Percentiles rank a stretch among this genome's conserved stretches.
Evolutionary conservation across 2,329 filamentous ascomycete species (phyloP).

Genomic region (Microdochium bolleyi): DNA sequence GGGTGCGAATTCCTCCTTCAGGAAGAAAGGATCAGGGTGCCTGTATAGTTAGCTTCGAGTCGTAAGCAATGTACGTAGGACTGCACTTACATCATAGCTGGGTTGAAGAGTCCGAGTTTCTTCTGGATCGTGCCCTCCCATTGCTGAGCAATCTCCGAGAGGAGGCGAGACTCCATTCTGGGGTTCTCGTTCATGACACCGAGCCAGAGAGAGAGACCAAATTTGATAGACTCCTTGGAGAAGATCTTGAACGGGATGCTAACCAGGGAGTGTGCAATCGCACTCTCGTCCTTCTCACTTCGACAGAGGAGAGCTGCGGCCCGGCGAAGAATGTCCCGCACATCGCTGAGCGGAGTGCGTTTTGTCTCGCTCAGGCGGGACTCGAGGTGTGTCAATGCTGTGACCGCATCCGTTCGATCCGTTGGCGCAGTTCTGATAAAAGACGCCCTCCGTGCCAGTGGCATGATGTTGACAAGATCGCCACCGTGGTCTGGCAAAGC

Average conservation of each 20-base stretch:
- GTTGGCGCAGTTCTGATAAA: conserved; percentile 42
- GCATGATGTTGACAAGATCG: conserved; percentile 56
- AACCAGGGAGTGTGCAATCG: conserved; percentile 80
- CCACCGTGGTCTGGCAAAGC: conserved; percentile 60
- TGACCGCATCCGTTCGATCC: conserved; percentile 51
- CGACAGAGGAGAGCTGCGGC: conserved; percentile 83
- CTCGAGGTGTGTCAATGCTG: conserved; percentile 66
- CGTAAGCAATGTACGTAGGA: not conserved
- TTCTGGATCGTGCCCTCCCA: conserved; percentile 82
- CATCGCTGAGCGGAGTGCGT: conserved; percentile 61
- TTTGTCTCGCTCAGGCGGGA: conserved; percentile 61
- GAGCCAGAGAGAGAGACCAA: conserved; percentile 92
- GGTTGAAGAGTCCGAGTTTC: conserved; percentile 74
- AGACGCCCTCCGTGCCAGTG: conserved; percentile 41
- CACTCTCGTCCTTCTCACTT: conserved; percentile 64
- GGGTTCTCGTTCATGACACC: conserved; percentile 96
- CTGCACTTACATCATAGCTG: conserved; percentile 49
- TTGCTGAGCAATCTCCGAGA: conserved; percentile 80
- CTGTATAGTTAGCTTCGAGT: conserved; percentile 27
- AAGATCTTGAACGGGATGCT: conserved; percentile 89
- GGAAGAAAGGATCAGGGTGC: conserved; percentile 80
- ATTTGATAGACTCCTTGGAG: conserved; percentile 89
- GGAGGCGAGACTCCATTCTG: conserved; percentile 73
- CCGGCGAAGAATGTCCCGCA: conserved; percentile 74
- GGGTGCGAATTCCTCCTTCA: conserved; percentile 87